Base-by-base conservation (phyloP, 2,329 filamentous ascomycete species). In the Zymoseptoria crescenta region DNA sequence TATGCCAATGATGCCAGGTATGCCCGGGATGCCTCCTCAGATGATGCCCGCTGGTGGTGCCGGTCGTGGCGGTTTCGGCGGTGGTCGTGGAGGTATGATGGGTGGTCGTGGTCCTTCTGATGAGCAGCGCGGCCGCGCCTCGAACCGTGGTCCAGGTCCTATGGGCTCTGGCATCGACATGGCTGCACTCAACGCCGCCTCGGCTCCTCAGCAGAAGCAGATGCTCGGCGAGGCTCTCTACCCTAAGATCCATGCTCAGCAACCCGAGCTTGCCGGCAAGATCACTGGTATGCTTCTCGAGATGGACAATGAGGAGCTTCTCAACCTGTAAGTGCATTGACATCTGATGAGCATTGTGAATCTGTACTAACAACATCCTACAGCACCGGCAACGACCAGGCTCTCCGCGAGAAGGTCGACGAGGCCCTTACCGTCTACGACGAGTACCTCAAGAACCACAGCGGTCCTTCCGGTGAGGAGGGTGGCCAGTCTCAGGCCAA, bases 221-320 rank as follows among this genome's bases (percentile, higher is more conserved):
- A 90, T 97, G 77, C 86, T 99, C 57, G 94, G 94, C 75, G 94
- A 99, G 80, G 87, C 91, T 69, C 88, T 99, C 70, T 99, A 97
- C 84, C 94, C 94, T 74, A 99, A 97, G 88, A 97, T 99, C 72
- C 87, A 92, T 76, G 86, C 85, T 68, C 87, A 96, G 78, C 94
- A 99, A 81, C 89, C 91, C 61, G 92, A 96, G 71, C 83, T 99
- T 72, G 94, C 94, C 64, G 94, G 94, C 74, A 99, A 99, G 87
- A 97, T 99, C 76, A 99, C 94, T 63, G 94, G 94, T 79, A 99
- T 99, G 94, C 88, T 99, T 71, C 80, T 99, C 70, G 94, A 99
- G 84, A 99, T 99, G 94, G 94, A 97, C 72, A 97, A 97, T 79
- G 75, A 82, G 59, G 94, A 99, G 81, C 82, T 99, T 70, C 83